Evolutionary conservation across 2,329 filamentous ascomycete species (phyloP), one percentile per base, ranked within the genome.

Genomic region (Penicillium sp.): DNA sequence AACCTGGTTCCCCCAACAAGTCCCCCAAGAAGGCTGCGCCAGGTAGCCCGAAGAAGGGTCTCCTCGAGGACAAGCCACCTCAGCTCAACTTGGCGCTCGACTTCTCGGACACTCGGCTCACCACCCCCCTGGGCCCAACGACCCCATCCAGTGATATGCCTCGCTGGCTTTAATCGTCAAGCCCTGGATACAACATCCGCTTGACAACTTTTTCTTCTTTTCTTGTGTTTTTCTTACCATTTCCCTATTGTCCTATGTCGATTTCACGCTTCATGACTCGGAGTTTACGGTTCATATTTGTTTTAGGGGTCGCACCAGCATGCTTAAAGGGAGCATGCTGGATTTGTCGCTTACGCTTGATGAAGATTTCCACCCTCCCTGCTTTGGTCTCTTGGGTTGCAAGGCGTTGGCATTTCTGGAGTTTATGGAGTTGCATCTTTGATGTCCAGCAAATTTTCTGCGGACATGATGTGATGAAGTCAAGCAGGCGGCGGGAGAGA

Each of bases 1-100:
- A 76, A 35, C 63, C 70, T n/a, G 67, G 69, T 7, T 76, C 76
- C 13, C 74, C 74, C 3, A 70, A 69, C 51, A 81, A 79, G 65
- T 83, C 83, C 19, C 77, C 78, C 5, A 82, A 80, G 65, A 85
- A 79, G 61, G 66, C 65, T 55, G 60, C 60, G 4, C 58, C 67
- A 2, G 75, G 69, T 14, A 75, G 70, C 59, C 73, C 70, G 39
- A 80, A 79, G 70, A 83, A 83, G 73, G 79, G 72, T 6, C 64
- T 72, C 14, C 40, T 75, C 24, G 76, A 82, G 55, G 80, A 82
- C 37, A 81, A 83, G 63, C 79, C 82, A 24, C 87, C 87, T 13
- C 85, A 82, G 74, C 76, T 90, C 62, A 86, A 88, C 37, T 68
- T 81, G 47, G 72, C 73, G 19, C 69, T 81, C 27, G 73, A 75